These are phyloP conservation scores for Pythium rishiriense DNA, from an alignment of 352 stramenopile species.

Conservation along the genomic window DNA sequence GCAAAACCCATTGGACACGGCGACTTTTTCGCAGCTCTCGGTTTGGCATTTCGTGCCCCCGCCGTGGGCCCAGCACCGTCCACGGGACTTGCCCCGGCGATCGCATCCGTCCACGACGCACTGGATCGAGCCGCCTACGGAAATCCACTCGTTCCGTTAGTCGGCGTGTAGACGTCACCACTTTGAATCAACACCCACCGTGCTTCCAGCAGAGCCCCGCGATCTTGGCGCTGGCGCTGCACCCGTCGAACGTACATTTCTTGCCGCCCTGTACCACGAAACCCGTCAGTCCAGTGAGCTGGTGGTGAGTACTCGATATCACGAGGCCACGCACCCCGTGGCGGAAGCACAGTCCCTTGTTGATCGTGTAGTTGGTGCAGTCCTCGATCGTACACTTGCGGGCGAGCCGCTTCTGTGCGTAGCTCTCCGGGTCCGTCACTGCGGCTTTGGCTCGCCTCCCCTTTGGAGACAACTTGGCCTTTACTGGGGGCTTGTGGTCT, in stretches of 20 bases:
- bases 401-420: conserved; percentile 1
- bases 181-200: not conserved
- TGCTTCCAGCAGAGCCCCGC: not conserved
- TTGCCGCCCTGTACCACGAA: not conserved
- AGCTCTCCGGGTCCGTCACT: no score
- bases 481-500: no score
- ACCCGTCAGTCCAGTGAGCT: not conserved
- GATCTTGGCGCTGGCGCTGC: not conserved
- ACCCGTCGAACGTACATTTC: not conserved
- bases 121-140: no score
- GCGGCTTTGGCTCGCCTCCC: no score
- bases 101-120: no score
- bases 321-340: conserved; percentile 23
- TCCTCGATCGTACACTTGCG: conserved; percentile 23
- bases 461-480: no score
- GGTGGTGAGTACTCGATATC: not conserved
- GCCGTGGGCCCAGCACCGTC: no score
- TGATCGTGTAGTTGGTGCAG: conserved; percentile 30
- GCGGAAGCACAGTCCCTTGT: conserved; percentile 30
- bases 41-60: no score
- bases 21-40: no score
- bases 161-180: not conserved
- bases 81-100: no score
- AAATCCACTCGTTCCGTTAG: no score
- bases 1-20: no score